These are phyloP conservation scores for Syzygium aromaticum DNA, from an alignment of 345 rosid genomes.

Conservation along the genomic window DNA sequence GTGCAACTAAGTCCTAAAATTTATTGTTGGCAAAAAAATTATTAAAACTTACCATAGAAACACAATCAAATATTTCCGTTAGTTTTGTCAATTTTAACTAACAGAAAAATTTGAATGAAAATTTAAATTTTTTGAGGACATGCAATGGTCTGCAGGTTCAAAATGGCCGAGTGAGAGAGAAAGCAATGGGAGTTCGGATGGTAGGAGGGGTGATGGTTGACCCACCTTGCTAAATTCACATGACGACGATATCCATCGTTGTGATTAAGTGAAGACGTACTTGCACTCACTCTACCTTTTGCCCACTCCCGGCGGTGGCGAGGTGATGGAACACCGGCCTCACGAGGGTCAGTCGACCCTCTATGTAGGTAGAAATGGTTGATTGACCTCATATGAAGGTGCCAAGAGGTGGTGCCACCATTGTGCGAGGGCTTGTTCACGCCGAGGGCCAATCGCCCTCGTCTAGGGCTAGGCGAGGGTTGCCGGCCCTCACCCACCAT, in stretches of 20 bases:
- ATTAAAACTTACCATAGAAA: background rate
- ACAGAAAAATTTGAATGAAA: background rate
- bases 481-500: background rate
- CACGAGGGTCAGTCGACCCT: background rate
- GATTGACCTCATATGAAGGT: background rate
- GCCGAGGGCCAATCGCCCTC: background rate
- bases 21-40: background rate
- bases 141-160: background rate
- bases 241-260: background rate
- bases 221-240: background rate
- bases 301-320: background rate
- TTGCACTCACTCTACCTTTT: background rate
- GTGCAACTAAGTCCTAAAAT: background rate
- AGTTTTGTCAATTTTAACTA: background rate
- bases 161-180: background rate
- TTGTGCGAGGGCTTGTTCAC: background rate
- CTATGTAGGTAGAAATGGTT: background rate
- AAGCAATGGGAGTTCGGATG: background rate
- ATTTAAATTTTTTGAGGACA: background rate
- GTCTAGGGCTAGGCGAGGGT: background rate
- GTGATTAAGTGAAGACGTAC: background rate
- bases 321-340: background rate
- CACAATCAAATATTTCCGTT: background rate
- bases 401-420: background rate
- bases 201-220: background rate